phyloP scores from a whole-genome alignment of 768 basidiomycete species.

The Trametes coccinea region DNA sequence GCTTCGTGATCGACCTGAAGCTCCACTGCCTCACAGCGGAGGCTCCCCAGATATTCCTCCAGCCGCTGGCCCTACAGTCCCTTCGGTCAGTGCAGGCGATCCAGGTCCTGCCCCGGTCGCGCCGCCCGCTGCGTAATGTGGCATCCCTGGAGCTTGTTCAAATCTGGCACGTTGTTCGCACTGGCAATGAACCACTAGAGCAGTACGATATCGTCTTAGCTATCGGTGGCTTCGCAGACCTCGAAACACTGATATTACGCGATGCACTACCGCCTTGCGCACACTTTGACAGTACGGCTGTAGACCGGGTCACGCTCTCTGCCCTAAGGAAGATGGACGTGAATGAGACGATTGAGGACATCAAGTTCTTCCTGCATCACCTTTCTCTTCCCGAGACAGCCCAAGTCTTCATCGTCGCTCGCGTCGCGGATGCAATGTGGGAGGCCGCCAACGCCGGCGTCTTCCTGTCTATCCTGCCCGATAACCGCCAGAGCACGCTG shows the following conservation, averaged over 20 bases:
- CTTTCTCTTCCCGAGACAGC: not conserved
- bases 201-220: not conserved
- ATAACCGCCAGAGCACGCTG: not conserved
- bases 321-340: not conserved
- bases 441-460: not conserved
- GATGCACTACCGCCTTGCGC: conserved; percentile 5
- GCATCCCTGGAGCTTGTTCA: not conserved
- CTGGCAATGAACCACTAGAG: not conserved
- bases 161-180: not conserved
- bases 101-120: not conserved
- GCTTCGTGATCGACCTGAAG: not conserved
- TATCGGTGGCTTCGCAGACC: not conserved
- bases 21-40: conserved; percentile 1
- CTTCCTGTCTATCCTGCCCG: conserved; percentile 1
- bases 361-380: conserved; percentile 3
- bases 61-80: not conserved
- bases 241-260: not conserved
- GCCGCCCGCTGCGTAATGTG: not conserved
- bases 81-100: not conserved
- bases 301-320: not conserved
- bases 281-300: not conserved
- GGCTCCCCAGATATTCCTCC: not conserved
- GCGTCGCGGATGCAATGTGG: conserved; percentile 7
- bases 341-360: conserved; percentile 10
- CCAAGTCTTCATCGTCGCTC: not conserved